phyloP scores from a whole-genome alignment of 2,329 filamentous ascomycete species.

The Microsporum ferrugineum region DNA sequence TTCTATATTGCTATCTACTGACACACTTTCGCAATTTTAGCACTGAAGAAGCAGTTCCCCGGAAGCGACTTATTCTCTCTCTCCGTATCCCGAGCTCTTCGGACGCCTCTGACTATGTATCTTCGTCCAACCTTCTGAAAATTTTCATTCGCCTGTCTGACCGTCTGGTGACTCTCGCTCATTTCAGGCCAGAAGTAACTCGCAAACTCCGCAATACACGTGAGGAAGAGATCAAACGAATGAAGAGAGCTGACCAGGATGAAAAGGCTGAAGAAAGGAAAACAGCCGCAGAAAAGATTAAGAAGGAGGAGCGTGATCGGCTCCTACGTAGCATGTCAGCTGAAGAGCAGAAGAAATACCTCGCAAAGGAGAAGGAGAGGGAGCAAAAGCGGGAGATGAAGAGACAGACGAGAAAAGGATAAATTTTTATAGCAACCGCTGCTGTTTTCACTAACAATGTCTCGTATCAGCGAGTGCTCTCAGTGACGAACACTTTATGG shows the following conservation, averaged over 20 bases:
- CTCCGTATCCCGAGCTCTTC: constrained; percentile 55
- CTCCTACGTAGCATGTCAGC: constrained; percentile 65
- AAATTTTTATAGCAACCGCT: neutral
- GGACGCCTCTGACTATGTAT: constrained; percentile 58
- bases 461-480: neutral
- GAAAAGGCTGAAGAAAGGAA: constrained; percentile 53
- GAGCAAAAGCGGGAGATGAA: constrained; percentile 53
- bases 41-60: constrained; percentile 69
- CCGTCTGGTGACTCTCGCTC: constrained; percentile 59
- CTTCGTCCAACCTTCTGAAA: constrained; percentile 62
- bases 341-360: constrained; percentile 74
- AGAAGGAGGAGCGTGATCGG: constrained; percentile 81
- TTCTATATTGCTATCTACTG: neutral
- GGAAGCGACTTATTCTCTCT: constrained; percentile 76
- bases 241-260: constrained; percentile 67
- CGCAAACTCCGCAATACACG: constrained; percentile 72
- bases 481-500: neutral
- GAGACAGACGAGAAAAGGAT: constrained; percentile 44
- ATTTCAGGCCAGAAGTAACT: constrained; percentile 81
- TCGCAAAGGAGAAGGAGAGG: constrained; percentile 70
- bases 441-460: neutral
- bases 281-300: constrained; percentile 46
- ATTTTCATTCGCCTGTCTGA: constrained; percentile 81
- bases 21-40: constrained; percentile 33
- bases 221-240: constrained; percentile 66